Evolutionary conservation across 2,329 filamentous ascomycete species (phyloP).

Genomic region (Calcarisporium arbuscula): DNA sequence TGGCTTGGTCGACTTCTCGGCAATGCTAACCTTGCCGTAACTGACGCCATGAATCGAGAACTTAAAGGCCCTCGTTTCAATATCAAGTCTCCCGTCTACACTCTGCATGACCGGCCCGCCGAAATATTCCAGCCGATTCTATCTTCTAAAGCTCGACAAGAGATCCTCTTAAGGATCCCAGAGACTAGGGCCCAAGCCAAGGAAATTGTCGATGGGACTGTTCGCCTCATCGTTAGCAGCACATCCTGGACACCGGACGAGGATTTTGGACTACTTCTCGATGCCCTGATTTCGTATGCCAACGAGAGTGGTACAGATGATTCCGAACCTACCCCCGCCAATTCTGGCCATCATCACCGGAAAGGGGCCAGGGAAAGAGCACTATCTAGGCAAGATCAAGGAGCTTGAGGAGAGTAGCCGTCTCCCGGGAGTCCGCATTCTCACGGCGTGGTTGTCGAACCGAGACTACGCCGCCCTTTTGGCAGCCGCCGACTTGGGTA

Average conservation of each 20-base stretch:
- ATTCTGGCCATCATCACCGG: constrained; percentile 91
- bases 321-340: constrained; percentile 49
- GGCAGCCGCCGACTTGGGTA: constrained; percentile 78
- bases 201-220: constrained; percentile 50
- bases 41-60: constrained; percentile 76
- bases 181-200: constrained; percentile 56
- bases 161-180: constrained; percentile 59
- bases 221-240: constrained; percentile 76
- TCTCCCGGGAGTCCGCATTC: constrained; percentile 64
- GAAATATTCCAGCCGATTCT: constrained; percentile 69
- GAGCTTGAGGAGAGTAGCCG: constrained; percentile 54
- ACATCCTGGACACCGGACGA: constrained; percentile 98
- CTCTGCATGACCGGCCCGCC: constrained; percentile 82
- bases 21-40: constrained; percentile 77
- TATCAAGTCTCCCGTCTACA: constrained; percentile 58
- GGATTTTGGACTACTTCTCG: constrained; percentile 82
- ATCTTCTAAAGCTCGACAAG: constrained; percentile 36
- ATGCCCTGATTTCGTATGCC: constrained; percentile 73
- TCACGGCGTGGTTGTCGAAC: constrained; percentile 79
- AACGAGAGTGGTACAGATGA: constrained; percentile 34
- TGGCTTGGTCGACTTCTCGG: constrained; percentile 61
- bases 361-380: constrained; percentile 76
- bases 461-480: constrained; percentile 80
- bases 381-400: constrained; percentile 64
- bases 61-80: constrained; percentile 58